Evolutionary conservation across 208 protist genomes (phyloP), one percentile per base, ranked within the genome.

Genomic region (Crithidia fasciculata): DNA sequence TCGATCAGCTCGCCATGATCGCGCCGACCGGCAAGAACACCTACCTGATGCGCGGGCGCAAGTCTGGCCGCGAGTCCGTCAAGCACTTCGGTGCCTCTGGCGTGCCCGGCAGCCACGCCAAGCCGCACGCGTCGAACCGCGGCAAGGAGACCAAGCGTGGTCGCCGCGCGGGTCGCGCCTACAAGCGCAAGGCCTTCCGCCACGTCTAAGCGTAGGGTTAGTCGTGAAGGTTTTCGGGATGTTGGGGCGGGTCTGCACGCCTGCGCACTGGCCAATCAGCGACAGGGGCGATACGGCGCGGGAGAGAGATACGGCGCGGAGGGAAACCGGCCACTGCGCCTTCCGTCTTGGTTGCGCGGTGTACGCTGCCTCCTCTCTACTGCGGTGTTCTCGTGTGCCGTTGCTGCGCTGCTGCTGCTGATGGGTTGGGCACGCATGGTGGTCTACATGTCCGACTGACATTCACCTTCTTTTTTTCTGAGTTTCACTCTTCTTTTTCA

Each of bases 81-180:
- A 99, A 99, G 87, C 94, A 99, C 92, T 99, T 99, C 85, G 99
- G 99, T 74, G 96, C 98, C 64, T 92, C 99, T 39, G 99, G 99
- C 89, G 78, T 96, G 15, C 98, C 97, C 55, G 92, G 90, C 71
- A 74, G 77, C 53, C 92, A 98, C 85, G 85, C 87, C 72, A 97
- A 96, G 87, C 97, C 98, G 43, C 87, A 97, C 84, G 81, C 67
- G 78, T 73, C 74, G 50, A 90, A 90, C 80, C 86, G 86, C 58
- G 87, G 87, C 55, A 93, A 93, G 87, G 98, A 99, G 91, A 90
- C 83, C 70, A 96, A 93, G 52, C 96, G 98, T 81, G 96, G 97
- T 70, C 89, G 95, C 98, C 74, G 89, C 97, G 49, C 98, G 97
- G 94, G 79, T 90, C 44, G 94, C 90, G 45, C 85, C 72, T 80